Base-by-base conservation (phyloP, 1,284 basidiomycete species). In the Earliella scabrosa region DNA sequence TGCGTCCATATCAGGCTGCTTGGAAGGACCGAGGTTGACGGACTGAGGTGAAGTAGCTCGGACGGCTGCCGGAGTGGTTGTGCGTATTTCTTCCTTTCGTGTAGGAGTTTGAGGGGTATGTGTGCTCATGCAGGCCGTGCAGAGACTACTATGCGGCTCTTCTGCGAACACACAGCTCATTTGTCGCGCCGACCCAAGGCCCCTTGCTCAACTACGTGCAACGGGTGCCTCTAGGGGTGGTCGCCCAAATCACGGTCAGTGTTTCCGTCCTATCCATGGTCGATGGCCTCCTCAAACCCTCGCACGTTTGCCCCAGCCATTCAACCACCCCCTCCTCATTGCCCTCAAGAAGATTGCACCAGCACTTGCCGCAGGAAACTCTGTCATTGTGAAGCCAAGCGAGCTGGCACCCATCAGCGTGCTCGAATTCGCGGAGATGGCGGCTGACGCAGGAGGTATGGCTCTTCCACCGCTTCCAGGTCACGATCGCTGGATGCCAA, bases 281-380 rank as follows among this genome's bases (percentile, higher is more conserved):
- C 4, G 21, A 20, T 13, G 1, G 5, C 7, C 13, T 9, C 7
- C 11, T 10, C 21, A 26, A 18, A 24, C 9, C 14, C 16, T n/a
- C 13, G 18, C 13, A 11, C 39, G n/a, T 1, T 24, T 24, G n/a
- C n/a, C n/a, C n/a, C 60, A 92, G 88, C 90, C 91, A 1, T 93
- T 92, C 71, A 92, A 93, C 63, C 89, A 93, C 64, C 92, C 92
- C 2, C 74, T 93, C 14, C 69, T 93, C 26, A 94, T 94, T 59
- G 90, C 90, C 2, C 69, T 93, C 47, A 94, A 94, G 77, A 94
- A 94, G 72, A 86, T 94, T 56, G 90, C 88, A 0, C 90, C 91
- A 5, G 92, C 92, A 0, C 75, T 94, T 14, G 92, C 92, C 27
- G 90, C 92, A 2, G 92, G 92, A 3, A 94, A 94, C 66, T 87